phyloP scores from a whole-genome alignment of 2,329 filamentous ascomycete species.

The Trichoderma koningiopsis region DNA sequence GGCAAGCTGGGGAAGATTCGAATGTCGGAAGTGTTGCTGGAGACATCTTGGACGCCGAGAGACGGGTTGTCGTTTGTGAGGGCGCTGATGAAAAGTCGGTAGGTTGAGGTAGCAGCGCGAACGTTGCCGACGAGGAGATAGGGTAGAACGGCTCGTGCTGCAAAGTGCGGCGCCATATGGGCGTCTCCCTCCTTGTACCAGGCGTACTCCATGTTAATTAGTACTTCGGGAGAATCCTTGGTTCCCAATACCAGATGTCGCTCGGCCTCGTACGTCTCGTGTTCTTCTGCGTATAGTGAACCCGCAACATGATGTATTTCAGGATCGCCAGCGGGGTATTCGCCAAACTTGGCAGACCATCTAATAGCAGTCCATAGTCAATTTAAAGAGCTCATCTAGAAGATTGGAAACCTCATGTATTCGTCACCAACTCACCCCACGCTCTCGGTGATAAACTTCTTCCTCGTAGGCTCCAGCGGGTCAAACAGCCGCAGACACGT shows the following conservation, averaged over 20 bases:
- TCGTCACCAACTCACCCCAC: constrained; percentile 60
- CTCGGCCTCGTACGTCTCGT: constrained; percentile 92
- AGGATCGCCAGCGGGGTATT: constrained; percentile 87
- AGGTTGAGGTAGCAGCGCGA: constrained; percentile 80
- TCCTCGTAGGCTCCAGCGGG: constrained; percentile 81
- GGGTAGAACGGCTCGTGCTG: constrained; percentile 82
- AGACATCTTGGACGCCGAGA: constrained; percentile 79
- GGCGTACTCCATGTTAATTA: constrained; percentile 82
- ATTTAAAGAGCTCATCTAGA: not conserved
- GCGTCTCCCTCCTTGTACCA: constrained; percentile 92
- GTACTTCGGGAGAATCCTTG: constrained; percentile 78
- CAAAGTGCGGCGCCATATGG: constrained; percentile 84
- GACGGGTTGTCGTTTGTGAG: constrained; percentile 46
- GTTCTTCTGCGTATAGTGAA: constrained; percentile 85
- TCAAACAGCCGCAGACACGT: constrained; percentile 80
- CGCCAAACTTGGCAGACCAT: constrained; percentile 85
- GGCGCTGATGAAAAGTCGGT: constrained; percentile 61
- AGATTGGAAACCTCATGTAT: not conserved
- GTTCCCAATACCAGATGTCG: constrained; percentile 86
- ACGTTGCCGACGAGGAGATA: constrained; percentile 91
- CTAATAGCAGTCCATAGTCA: constrained; percentile 31
- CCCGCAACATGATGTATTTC: constrained; percentile 93
- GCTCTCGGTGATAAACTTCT: constrained; percentile 87
- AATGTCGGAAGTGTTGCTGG: constrained; percentile 70
- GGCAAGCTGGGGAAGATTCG: constrained; percentile 88